Evolutionary conservation across 2,329 filamentous ascomycete genomes (phyloP), one percentile per base, ranked within the genome.

Genomic region (Gliomastix tumulicola): DNA sequence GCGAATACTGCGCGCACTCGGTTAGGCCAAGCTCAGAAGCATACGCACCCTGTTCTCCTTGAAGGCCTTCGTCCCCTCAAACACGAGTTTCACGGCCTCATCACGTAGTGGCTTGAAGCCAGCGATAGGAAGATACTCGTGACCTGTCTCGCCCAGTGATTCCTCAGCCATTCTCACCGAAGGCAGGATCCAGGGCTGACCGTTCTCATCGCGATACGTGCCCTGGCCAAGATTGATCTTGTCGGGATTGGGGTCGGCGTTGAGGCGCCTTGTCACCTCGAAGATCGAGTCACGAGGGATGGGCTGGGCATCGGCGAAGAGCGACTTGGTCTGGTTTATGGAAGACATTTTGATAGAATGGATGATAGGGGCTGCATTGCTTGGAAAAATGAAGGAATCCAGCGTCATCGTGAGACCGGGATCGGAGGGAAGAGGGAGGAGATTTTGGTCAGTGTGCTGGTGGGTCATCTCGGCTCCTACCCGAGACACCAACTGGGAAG

Each of bases 161-260:
- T 42, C 43, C 19, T 47, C 37, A 7, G 49, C 48, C 38, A 51
- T 42, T 7, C 44, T 46, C 4, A 65, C 60, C 2, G 53, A 56
- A 0, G 63, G 63, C 3, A 66, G 37, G 2, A 64, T 40, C 60
- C 60, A 65, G 3, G 61, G 60, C 30, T 56, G 44, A 8, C 50
- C 59, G 18, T 58, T 48, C 17, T 56, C 60, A 38, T 65, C 59
- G 4, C 59, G 50, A 30, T 66, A 65, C 1, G 55, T 53, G 2
- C 62, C 62, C 19, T 54, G 51, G 1, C 59, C 59, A 6, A 66
- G 49, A 30, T 63, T 64, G 36, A 62, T 55, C 41, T 64, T 65
- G 3, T 49, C 52, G 0, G 50, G 44, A 7, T 38, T 25, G 3
- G 40, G 16, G 22, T 65, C 60, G 0, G 49, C 53, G 5, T 51